Evolutionary conservation across 306 rosid genomes (phyloP).

Genomic region (Quercus agrifolia): DNA sequence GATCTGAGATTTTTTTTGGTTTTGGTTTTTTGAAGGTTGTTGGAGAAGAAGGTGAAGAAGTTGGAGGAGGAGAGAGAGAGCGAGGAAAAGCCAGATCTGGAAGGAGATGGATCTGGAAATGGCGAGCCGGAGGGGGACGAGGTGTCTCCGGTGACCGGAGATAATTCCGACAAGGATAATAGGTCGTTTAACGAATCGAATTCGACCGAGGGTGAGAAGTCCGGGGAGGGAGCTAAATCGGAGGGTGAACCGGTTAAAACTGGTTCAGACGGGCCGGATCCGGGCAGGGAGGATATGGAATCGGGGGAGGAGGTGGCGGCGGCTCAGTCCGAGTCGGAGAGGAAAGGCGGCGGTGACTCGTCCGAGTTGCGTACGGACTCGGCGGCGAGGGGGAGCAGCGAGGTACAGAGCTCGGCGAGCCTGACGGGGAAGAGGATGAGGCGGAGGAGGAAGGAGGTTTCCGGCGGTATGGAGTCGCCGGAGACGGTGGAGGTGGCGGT

Average conservation of each 20-base stretch:
- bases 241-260: constrained; percentile 28
- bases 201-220: constrained; percentile 50
- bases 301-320: constrained; percentile 52
- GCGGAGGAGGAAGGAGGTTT: constrained; percentile 36
- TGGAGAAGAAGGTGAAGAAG: constrained; percentile 67
- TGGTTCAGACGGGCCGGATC: constrained; percentile 26
- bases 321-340: constrained; percentile 43
- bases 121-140: constrained; percentile 27
- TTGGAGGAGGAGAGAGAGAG: constrained; percentile 56
- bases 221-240: constrained; percentile 15
- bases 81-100: constrained; percentile 64
- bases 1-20: not conserved
- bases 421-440: constrained; percentile 46
- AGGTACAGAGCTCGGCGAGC: constrained; percentile 83
- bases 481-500: constrained; percentile 20
- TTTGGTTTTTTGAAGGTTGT: constrained; percentile 38
- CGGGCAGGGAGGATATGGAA: not conserved
- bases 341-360: constrained; percentile 42
- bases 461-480: constrained; percentile 23
- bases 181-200: constrained; percentile 82
- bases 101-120: constrained; percentile 34
- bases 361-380: constrained; percentile 56
- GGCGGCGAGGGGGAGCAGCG: constrained; percentile 69
- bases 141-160: constrained; percentile 34
- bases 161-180: constrained; percentile 62